Base-by-base conservation (phyloP, 1,284 basidiomycete species). In the Irpex sp. region DNA sequence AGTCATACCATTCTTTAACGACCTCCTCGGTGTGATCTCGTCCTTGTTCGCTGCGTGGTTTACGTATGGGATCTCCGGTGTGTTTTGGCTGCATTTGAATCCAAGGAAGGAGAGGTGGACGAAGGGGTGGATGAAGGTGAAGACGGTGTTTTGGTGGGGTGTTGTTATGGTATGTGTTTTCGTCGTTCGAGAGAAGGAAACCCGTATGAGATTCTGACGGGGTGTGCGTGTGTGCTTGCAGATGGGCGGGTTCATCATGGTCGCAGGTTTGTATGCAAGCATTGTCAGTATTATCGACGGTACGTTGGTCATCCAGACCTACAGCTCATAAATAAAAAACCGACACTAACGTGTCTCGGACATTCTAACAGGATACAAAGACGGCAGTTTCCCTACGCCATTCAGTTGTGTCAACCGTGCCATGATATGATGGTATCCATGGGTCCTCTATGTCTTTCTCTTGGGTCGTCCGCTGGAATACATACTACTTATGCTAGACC, bases 1-100 rank as follows among this genome's bases (percentile, higher is more conserved):
- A 66, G 70, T 73, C 1, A 73, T 73, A 56, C 72, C 72, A 19
- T 73, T 73, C 66, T 73, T 73, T 68, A 73, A 73, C 63, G 72
- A 71, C 54, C 64, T 73, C 14, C 67, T 73, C 33, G 70, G 71
- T 4, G 71, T 73, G 8, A 72, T 73, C 60, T 68, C 66, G 55
- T 45, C 72, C 9, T 47, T 73, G 16, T 73, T 73, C 58, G 71
- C 71, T 47, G 69, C 68, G 42, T 73, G 71, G 72, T 73, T 72
- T 65, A 73, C 70, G 3, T 73, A 72, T 56, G 71, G 70, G 12
- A 72, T 72, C 47, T 72, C 71, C 66, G 71, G 72, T 19, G 65
- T 73, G 23, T 72, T 73, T 65, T 73, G 68, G 68, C 71, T 71
- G 66, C 71, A 72, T 56, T 60, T 72, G 19, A 69, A 67, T 14